phyloP scores from a whole-genome alignment of 176 grass and related monocot species.

The Juncus inflexus region DNA sequence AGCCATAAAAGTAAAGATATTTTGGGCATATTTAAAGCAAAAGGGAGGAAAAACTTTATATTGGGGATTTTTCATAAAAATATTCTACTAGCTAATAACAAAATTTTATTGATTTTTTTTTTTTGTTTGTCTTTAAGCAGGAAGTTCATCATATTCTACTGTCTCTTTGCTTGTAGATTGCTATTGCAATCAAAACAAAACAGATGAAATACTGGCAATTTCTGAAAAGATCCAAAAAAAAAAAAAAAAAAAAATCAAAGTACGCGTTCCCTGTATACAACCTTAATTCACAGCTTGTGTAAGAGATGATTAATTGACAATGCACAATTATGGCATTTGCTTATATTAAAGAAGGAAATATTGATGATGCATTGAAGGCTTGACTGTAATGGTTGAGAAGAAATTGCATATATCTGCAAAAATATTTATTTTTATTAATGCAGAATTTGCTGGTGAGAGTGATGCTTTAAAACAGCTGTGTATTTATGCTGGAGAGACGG shows the following conservation, averaged over 20 bases:
- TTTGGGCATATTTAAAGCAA: too few species aligned
- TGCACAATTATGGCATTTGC: constrained; percentile 58
- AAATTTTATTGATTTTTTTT: neutral
- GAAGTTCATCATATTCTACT: constrained; percentile 53
- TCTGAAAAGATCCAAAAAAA: constrained; percentile 65
- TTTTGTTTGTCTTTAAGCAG: constrained; percentile 33
- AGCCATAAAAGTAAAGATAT: too few species aligned
- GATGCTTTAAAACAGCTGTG: constrained; percentile 50
- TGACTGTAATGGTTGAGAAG: constrained; percentile 58
- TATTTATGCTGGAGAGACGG: constrained; percentile 58
- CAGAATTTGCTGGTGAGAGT: constrained; percentile 51
- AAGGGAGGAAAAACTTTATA: too few species aligned
- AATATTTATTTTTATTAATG: constrained; percentile 54
- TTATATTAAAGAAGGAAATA: constrained; percentile 50
- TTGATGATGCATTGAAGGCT: constrained; percentile 26
- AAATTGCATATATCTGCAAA: constrained; percentile 43
- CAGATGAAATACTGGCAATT: constrained; percentile 52
- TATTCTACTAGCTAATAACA: too few species aligned
- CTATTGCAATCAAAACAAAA: constrained; percentile 55
- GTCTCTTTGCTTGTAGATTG: constrained; percentile 75
- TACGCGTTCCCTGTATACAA: constrained; percentile 38
- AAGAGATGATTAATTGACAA: constrained; percentile 55
- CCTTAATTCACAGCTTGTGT: constrained; percentile 75
- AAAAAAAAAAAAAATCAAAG: constrained; percentile 56
- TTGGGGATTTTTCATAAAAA: too few species aligned